Base-by-base conservation (phyloP, 768 basidiomycete species). In the Floccularia luteovirens region DNA sequence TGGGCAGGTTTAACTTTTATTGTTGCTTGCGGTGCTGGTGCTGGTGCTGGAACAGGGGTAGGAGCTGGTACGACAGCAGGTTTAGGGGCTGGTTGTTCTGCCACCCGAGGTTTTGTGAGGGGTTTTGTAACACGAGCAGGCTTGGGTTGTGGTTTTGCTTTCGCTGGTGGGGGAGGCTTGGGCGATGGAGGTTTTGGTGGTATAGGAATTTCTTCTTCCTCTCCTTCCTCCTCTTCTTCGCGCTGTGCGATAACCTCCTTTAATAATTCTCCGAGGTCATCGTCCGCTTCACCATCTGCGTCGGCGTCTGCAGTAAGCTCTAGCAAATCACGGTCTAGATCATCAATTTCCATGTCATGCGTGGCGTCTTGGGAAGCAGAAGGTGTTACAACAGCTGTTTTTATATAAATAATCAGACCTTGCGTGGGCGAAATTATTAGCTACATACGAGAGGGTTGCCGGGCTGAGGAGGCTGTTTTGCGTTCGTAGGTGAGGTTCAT, bases 401-500 rank as follows among this genome's bases (percentile, higher is more conserved):
- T 31, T 36, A 40, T 24, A 51, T 38, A 41, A 16, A 31, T 28
- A 41, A 45, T 42, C 31, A 37, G 42, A 22, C 36, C 39, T 22
- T 42, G 17, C 21, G 19, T 14, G 25, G 31, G 17, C 31, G 21
- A 36, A 39, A 30, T 19, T 36, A 47, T 21, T 36, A 43, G 36
- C 20, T 32, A 57, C 66, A 33, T 53, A 69, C 67, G 56, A 23
- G 66, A 57, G 19, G 55, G 47, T n/a, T 53, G 45, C 8, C 49
- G 53, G 28, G 50, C 52, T 25, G 49, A 43, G 32, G 48, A 42
- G 25, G 56, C 47, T 19, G 57, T 54, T 49, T 72, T 77, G 31
- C 69, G 62, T 35, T 76, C 74, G 48, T 72, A 74, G 17, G 57
- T 68, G 5, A 87, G 62, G n/a, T 51, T 62, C 22, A 85, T 62